phyloP scores from a whole-genome alignment of 352 stramenopile genomes.

The Phytophthora cactorum region DNA sequence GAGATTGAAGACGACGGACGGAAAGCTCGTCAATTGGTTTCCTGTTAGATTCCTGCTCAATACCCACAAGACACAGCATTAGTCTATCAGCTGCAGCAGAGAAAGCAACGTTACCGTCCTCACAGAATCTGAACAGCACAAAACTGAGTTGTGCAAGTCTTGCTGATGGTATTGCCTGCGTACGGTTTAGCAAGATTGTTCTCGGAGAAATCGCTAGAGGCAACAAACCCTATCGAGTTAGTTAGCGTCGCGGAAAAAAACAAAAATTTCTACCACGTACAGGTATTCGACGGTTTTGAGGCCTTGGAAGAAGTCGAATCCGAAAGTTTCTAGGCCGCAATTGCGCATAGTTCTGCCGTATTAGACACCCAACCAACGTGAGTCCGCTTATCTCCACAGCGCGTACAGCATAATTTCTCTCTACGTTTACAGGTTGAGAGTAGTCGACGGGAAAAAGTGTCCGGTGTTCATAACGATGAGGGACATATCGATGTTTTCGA shows the following conservation, averaged over 20 bases:
- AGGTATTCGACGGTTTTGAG: conserved; percentile 34
- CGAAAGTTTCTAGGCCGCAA: conserved; percentile 44
- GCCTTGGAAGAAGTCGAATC: conserved; percentile 40
- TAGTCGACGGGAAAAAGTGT: conserved; percentile 35
- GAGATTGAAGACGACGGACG: conserved; percentile 39
- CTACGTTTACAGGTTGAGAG: conserved; percentile 31
- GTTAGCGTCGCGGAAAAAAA: no score
- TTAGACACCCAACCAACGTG: not conserved
- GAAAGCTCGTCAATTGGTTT: conserved; percentile 39
- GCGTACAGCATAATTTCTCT: not conserved
- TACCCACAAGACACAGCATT: not conserved
- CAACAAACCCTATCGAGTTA: not conserved
- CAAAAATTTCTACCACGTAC: conserved; percentile 20
- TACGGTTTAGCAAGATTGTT: conserved; percentile 47
- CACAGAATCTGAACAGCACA: conserved; percentile 44
- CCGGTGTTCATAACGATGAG: conserved; percentile 23
- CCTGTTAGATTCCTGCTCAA: conserved; percentile 37
- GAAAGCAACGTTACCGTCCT: not conserved
- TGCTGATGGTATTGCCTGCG: conserved; percentile 33
- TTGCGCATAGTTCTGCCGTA: conserved; percentile 43
- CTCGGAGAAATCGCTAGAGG: conserved; percentile 41
- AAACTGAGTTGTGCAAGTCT: conserved; percentile 31
- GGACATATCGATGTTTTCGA: conserved; percentile 44
- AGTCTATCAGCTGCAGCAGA: not conserved
- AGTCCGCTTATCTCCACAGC: not conserved